Conservation (phyloP, 2,329 filamentous ascomycete species). For the Penicillium vulpinum region DNA sequence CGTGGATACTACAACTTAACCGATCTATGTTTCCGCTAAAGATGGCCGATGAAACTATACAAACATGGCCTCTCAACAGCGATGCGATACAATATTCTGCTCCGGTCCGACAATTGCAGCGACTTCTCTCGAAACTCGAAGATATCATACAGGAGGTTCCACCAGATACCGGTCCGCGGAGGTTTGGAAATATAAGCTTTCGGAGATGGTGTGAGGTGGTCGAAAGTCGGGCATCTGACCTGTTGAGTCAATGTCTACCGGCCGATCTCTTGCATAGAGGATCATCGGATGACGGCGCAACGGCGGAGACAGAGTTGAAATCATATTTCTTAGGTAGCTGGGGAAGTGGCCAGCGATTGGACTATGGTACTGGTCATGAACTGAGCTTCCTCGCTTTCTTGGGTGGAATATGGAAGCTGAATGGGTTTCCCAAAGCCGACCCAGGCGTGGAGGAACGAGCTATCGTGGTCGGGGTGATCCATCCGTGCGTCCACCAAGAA, state of each 20-base stretch:
- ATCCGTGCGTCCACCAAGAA: constrained; percentile 62
- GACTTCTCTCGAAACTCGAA: constrained; percentile 65
- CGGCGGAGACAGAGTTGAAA: constrained; percentile 66
- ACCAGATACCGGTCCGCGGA: constrained; percentile 78
- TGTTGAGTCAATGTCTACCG: constrained; percentile 61
- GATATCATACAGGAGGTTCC: constrained; percentile 73
- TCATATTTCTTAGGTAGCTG: constrained; percentile 83
- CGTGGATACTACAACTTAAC: constrained; percentile 88
- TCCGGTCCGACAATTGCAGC: constrained; percentile 64
- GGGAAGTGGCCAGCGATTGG: constrained; percentile 82
- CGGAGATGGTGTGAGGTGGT: constrained; percentile 76
- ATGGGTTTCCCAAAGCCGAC: constrained; percentile 65
- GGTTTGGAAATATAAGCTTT: constrained; percentile 92
- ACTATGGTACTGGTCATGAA: constrained; percentile 96
- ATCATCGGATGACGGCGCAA: constrained; percentile 35
- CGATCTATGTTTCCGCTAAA: constrained; percentile 76
- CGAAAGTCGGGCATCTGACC: constrained; percentile 56
- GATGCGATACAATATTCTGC: constrained; percentile 52
- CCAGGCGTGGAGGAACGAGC: constrained; percentile 66
- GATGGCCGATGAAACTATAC: constrained; percentile 36
- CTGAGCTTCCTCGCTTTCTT: constrained; percentile 92
- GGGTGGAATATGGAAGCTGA: constrained; percentile 86
- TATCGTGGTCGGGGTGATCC: constrained; percentile 78
- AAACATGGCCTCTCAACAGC: constrained; percentile 52
- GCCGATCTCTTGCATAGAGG: constrained; percentile 44